Evolutionary conservation across 495 filamentous ascomycete species (phyloP), one percentile per base, ranked within the genome.

Genomic region (Podospora pseudoanserina): DNA sequence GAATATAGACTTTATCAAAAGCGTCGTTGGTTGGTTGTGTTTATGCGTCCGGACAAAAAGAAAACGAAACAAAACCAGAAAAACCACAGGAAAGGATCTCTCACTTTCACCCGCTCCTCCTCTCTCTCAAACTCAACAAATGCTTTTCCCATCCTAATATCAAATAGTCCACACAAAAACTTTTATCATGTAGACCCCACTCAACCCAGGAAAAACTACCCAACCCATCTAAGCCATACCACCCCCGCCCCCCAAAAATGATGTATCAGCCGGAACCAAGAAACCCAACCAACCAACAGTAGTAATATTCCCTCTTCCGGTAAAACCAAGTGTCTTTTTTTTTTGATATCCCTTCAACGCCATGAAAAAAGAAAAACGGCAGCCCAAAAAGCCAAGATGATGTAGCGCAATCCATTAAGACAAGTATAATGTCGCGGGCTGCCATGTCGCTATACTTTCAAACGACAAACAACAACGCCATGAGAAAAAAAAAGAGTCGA

Each of bases 341-440:
- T 1, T 49, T 49, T 49, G 39, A 49, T 49, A 49, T 49, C 39
- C 30, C 39, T 49, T 49, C 39, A 49, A 49, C 39, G 39, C 39
- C 39, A 13, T 39, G 34, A 39, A 39, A 39, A 39, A 13, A 16
- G 9, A 49, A 49, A 49, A 49, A 49, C 9, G 39, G 39, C 39
- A 49, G 18, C 13, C 39, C 39, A 3, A 49, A 32, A 32, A 7
- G 30, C 30, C 1, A 49, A 11, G 13, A 49, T 49, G 13, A 49
- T 49, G 13, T 49, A 49, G 39, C 39, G 65, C 68, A 72, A 69
- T 56, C 70, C 15, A 57, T 49, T 69, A 66, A 68, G 66, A 65
- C 71, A 73, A 23, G 55, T 67, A 61, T 18, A 59, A 63, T 65
- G 69, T 64, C 60, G 39, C 39, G 39, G 60, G 28, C 60, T 39